A percentile compares a stretch with the other conserved stretches of the same genome.
Evolutionary conservation across 345 rosid species (phyloP).

Genomic region (Combretum micranthum): DNA sequence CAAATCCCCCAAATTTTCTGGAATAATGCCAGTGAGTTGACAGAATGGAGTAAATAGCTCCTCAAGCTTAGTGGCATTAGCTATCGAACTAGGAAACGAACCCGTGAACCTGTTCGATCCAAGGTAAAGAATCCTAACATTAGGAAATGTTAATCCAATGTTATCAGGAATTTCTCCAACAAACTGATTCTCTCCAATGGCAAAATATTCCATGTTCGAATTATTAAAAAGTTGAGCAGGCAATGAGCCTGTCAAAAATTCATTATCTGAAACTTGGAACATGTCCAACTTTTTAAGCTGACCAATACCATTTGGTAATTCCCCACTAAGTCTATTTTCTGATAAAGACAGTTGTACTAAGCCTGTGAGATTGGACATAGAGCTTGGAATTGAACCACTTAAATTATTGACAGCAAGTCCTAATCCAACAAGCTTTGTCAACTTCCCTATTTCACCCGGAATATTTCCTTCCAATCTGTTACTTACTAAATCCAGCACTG

Average conservation of each 20-base stretch:
- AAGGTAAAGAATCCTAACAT: slow-evolving; percentile 9
- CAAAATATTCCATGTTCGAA: slow-evolving; percentile 12
- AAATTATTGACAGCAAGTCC: slow-evolving; percentile 18
- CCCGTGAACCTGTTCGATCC: slow-evolving; percentile 15
- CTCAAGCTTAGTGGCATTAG: slow-evolving; percentile 16
- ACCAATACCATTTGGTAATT: slow-evolving; percentile 17
- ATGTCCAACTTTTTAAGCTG: slow-evolving; percentile 7
- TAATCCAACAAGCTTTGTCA: slow-evolving; percentile 9
- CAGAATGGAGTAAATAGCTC: background rate
- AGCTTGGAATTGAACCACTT: slow-evolving; percentile 18
- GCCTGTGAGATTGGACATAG: slow-evolving; percentile 15
- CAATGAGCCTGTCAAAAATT: slow-evolving; percentile 15
- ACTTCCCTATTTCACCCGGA: slow-evolving; percentile 16
- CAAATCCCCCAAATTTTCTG: slow-evolving; percentile 19
- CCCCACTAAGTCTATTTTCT: slow-evolving; percentile 18
- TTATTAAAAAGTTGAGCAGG: slow-evolving; percentile 19
- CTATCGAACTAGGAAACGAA: slow-evolving; percentile 18
- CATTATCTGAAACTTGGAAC: slow-evolving; percentile 17
- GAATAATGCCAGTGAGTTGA: slow-evolving; percentile 19
- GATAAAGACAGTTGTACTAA: slow-evolving; percentile 7
- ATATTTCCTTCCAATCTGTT: slow-evolving; percentile 24
- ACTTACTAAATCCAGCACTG: slow-evolving; percentile 3
- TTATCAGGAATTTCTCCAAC: slow-evolving; percentile 12
- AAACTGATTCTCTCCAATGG: slow-evolving; percentile 5
- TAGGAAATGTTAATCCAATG: slow-evolving; percentile 17